Base-by-base conservation (phyloP, 495 filamentous ascomycete genomes). In the Cercophora sp. region DNA sequence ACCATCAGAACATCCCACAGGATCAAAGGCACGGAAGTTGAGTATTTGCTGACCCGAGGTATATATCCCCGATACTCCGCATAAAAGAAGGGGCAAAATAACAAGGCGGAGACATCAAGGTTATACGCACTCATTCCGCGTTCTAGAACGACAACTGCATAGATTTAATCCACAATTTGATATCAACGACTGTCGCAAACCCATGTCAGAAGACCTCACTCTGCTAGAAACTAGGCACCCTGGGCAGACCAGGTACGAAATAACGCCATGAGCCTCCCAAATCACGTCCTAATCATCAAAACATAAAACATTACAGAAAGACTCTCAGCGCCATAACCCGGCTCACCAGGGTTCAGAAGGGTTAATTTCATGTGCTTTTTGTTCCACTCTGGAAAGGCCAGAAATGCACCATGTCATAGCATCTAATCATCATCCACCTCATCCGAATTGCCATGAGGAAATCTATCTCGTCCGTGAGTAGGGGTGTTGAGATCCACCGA, bases 391-490 rank as follows among this genome's bases (percentile, higher is more conserved):
- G 36, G 18, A 18, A 15, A 20, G 22, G 36, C 36, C 43, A 29
- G 11, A 47, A 27, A 27, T 34, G 22, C 29, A 19, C 43, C 43
- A 47, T 27, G 15, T 20, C 43, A 27, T 34, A 15, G 26, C 32
- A 32, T 29, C 25, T 9, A 19, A 19, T 47, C 43, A 19, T 47
- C 43, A 27, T 19, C 43, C 43, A 20, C 43, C 43, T 15, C 43
- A 26, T 27, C 32, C 26, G 24, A 31, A 47, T 47, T 47, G 32
- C 23, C 43, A 29, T 47, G 26, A 27, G 22, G 43, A 47, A 27
- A 47, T 47, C 43, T 47, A 47, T 47, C 16, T 19, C 32, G 43
- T 26, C 32, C 23, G 11, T 24, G 19, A 27, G 24, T 19, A 47
- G 22, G 15, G 22, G 18, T 34, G 25, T 29, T n/a, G n/a, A n/a